Base-by-base conservation (phyloP, 352 stramenopile genomes). In the Globisporangium orthogonon region DNA sequence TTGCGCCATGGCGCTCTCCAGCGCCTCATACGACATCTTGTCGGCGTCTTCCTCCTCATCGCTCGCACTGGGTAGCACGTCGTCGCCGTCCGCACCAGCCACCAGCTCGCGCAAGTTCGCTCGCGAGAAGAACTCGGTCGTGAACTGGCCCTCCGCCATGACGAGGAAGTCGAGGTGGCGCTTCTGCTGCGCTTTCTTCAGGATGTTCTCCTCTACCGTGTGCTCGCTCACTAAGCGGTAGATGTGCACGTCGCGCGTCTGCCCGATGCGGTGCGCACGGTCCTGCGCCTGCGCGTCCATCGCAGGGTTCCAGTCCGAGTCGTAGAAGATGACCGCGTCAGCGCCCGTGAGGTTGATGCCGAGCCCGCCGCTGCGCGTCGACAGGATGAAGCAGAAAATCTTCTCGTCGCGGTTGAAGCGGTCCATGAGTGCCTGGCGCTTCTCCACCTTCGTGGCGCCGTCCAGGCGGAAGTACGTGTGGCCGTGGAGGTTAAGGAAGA, bases 151-250 rank as follows among this genome's bases (percentile, higher is more conserved):
- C 50, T 87, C 71, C 35, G 69, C 74, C 76, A 97, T 89, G 15
- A 93, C 94, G 4, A 99, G 67, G 39, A 96, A 95, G 69, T 98
- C 96, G 33, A 99, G 76, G 57, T 99, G 96, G 1, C 92, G 83
- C 74, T 99, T 99, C 66, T 99, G 96, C 57, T 94, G 84, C 0
- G 91, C 96, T 68, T 99, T 99, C n/a, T 88, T 83, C n/a, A 99
- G 66, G 61, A 99, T 99, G 71, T 99, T 99, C 70, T 99, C 97
- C 72, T 99, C 97, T 39, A 99, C 97, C 1, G 97, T 98, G 65
- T 97, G 86, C 55, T 98, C 86, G 30, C 87, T 98, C 5, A 99
- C 88, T 17, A 99, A 76, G 0, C 97, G 85, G 69, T 99, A 99
- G 49, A 99, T 99, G 65, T 99, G 94, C 11, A 99, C 97, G 60